Percentiles rank a stretch among this genome's conserved stretches.
These are phyloP conservation scores for Craspedostauros australis DNA, from an alignment of 108 stramenopile genomes.

Conservation along the genomic window DNA sequence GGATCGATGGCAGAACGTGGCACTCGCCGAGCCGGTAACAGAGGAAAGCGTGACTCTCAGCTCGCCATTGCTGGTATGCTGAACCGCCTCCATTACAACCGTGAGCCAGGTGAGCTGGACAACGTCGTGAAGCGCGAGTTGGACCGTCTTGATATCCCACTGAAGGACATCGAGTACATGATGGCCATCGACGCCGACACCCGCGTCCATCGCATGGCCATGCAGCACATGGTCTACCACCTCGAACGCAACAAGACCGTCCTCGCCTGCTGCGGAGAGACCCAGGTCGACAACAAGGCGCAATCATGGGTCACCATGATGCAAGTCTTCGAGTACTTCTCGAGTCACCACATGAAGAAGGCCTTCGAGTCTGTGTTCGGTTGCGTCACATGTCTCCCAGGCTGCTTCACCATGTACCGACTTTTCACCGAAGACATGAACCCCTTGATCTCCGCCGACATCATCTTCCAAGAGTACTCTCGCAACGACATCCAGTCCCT, in stretches of 20 bases:
- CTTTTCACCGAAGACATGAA: constrained; percentile 5
- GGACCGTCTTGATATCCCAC: constrained; percentile 37
- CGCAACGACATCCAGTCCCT: constrained; percentile 45
- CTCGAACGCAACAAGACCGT: constrained; percentile 41
- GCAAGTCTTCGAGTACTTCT: constrained; percentile 56
- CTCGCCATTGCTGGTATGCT: constrained; percentile 46
- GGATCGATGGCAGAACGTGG: constrained; percentile 45
- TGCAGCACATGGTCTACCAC: constrained; percentile 43
- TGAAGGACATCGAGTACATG: constrained; percentile 43
- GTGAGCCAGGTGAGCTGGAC: constrained; percentile 45
- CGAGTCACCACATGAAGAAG: constrained; percentile 58
- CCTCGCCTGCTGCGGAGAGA: constrained; percentile 52
- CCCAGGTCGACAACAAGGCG: constrained; percentile 56
- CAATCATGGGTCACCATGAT: constrained; percentile 54
- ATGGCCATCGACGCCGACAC: constrained; percentile 60
- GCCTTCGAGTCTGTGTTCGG: constrained; percentile 51
- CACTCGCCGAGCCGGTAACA: constrained; percentile 42
- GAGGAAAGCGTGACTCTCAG: constrained; percentile 61
- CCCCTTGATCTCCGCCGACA: constrained; percentile 35
- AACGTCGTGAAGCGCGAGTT: constrained; percentile 36
- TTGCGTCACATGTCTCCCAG: constrained; percentile 54
- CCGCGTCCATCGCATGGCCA: constrained; percentile 33
- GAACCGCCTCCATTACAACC: too few relatives aligned
- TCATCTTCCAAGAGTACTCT: constrained; percentile 36
- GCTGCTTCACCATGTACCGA: constrained; percentile 51